These are phyloP conservation scores for Acanthamoeba sp. DNA, from an alignment of 208 protist genomes.

Conservation along the genomic window DNA sequence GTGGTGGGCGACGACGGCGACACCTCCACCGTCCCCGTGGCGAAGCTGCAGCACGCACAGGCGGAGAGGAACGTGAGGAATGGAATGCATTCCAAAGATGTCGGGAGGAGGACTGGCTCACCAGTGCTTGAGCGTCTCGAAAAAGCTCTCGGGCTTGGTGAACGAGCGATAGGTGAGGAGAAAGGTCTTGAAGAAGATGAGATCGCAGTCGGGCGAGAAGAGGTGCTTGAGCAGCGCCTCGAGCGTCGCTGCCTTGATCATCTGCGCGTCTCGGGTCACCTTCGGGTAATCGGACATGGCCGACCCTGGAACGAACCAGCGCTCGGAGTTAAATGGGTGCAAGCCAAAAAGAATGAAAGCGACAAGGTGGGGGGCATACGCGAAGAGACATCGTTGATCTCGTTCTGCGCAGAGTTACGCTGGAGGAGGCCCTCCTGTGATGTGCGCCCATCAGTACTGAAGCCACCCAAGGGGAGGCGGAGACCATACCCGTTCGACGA, in stretches of 20 bases:
- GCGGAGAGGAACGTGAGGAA: not conserved
- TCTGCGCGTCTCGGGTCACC: not conserved
- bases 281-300: not conserved
- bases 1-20: not conserved
- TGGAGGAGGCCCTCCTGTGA: not conserved
- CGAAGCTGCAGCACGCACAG: not conserved
- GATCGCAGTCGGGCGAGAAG: constrained; percentile 18
- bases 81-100: not conserved
- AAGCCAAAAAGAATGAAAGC: not conserved
- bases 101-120: not conserved
- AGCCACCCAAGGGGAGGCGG: not conserved
- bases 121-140: constrained; percentile 11
- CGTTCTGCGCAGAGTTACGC: not conserved
- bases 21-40: not conserved
- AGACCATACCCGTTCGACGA: not conserved
- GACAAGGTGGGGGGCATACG: not conserved
- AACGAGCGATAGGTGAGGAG: constrained; percentile 39
- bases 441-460: not conserved
- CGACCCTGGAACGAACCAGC: not conserved
- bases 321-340: not conserved
- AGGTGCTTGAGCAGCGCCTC: constrained; percentile 34
- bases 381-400: not conserved
- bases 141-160: constrained; percentile 48
- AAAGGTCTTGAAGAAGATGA: constrained; percentile 44
- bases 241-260: constrained; percentile 7